A percentile compares a stretch with the other conserved stretches of the same genome.
phyloP scores from a whole-genome alignment of 78 protist species.

The Capsaspora owczarzaki region DNA sequence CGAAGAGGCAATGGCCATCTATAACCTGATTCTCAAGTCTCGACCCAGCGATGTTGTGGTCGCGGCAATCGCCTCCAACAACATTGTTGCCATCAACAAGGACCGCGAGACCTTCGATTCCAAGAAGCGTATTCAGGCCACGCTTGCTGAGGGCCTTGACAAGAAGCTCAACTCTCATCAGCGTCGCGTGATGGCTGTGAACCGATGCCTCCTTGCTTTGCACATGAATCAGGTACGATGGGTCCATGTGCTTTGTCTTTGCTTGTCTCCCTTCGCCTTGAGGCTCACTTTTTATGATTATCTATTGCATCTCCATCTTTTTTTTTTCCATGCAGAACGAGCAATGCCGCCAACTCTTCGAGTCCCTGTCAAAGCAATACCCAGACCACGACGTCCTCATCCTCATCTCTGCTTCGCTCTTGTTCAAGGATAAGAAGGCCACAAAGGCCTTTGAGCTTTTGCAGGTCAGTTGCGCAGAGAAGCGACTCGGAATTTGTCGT shows the following conservation, averaged over 20 bases:
- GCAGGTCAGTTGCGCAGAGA: no score
- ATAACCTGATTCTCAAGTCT: neutral
- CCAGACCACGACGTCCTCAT: no score
- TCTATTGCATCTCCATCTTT: neutral
- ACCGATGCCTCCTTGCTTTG: neutral
- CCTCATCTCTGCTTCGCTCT: no score
- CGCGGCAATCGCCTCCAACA: slow-evolving; percentile 26
- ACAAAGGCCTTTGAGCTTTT: no score
- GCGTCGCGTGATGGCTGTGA: neutral
- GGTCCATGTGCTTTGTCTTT: neutral
- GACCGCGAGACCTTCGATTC: slow-evolving; percentile 11
- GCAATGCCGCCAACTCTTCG: neutral
- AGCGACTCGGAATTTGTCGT: no score
- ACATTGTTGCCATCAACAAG: slow-evolving; percentile 1
- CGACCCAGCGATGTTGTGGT: slow-evolving; percentile 3
- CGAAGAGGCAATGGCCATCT: neutral
- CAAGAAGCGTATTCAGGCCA: neutral
- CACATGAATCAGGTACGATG: neutral
- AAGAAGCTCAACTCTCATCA: neutral
- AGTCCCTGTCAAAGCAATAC: neutral
- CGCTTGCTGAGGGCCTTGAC: neutral
- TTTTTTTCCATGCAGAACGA: neutral
- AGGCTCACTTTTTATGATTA: neutral
- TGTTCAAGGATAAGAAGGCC: no score
- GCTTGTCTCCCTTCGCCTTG: neutral